Conservation (phyloP, 768 basidiomycete genomes). For the Multifurca ochricompacta region DNA sequence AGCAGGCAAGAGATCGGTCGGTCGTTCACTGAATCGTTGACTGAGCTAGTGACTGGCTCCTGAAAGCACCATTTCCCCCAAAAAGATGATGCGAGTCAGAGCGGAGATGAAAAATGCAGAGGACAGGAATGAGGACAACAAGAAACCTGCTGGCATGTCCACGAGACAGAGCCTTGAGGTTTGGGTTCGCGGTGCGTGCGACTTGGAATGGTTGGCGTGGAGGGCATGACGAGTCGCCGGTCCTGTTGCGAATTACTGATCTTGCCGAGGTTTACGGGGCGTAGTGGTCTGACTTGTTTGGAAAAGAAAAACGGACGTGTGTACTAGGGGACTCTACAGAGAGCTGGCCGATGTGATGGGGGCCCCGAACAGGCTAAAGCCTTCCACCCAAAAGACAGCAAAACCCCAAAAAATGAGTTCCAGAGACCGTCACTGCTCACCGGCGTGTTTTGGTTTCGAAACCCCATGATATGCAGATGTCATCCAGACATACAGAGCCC, state of each 20-base stretch:
- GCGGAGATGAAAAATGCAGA: conserved; percentile 15
- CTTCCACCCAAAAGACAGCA: neutral
- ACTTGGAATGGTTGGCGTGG: neutral
- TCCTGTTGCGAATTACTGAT: neutral
- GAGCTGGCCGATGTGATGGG: neutral
- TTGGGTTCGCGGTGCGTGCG: conserved; percentile 5
- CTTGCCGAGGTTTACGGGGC: neutral
- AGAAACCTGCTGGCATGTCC: conserved; percentile 1
- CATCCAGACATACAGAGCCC: neutral
- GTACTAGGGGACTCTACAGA: too few relatives aligned
- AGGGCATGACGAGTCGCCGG: neutral
- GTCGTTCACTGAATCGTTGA: neutral
- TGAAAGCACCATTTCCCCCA: conserved; percentile 3
- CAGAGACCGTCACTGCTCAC: neutral
- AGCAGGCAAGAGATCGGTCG: neutral
- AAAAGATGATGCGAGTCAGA: neutral
- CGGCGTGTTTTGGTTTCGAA: neutral
- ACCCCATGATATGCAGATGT: neutral
- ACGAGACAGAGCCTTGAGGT: conserved; percentile 13
- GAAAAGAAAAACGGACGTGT: neutral
- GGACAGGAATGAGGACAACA: neutral
- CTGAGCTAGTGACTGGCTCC: conserved; percentile 1
- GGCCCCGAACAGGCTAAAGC: too few relatives aligned
- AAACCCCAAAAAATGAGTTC: neutral
- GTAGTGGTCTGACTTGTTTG: neutral